phyloP scores from a whole-genome alignment of 2,329 filamentous ascomycete species.

The Boeremia exigua region DNA sequence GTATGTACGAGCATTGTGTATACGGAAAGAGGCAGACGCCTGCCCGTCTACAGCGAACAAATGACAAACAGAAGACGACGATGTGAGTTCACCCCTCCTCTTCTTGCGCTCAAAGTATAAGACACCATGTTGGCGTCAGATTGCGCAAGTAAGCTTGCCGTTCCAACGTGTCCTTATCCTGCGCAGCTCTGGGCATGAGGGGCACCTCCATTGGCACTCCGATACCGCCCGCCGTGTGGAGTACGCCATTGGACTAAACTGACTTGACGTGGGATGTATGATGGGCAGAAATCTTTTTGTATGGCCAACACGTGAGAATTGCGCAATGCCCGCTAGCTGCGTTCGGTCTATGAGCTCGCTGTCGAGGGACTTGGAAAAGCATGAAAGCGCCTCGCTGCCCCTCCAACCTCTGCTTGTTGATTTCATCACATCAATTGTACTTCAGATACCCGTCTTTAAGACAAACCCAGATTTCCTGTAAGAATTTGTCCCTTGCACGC shows the following conservation, averaged over 20 bases:
- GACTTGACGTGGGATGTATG: conserved; percentile 21
- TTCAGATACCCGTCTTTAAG: conserved; percentile 19
- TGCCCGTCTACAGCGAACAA: background rate
- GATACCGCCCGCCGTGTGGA: conserved; percentile 26
- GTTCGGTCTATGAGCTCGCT: conserved; percentile 25
- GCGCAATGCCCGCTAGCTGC: conserved; percentile 44
- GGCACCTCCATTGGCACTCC: conserved; percentile 23
- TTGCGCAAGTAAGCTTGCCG: conserved; percentile 1
- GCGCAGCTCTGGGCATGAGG: conserved; percentile 11
- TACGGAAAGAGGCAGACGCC: too few relatives aligned
- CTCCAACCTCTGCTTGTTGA: conserved; percentile 14
- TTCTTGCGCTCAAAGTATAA: background rate
- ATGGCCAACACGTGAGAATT: conserved; percentile 37
- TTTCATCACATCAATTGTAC: conserved; percentile 11
- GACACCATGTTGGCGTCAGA: conserved; percentile 5
- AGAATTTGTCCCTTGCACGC: background rate
- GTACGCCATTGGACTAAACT: conserved; percentile 28
- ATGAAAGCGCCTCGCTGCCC: conserved; percentile 23
- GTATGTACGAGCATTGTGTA: too few relatives aligned
- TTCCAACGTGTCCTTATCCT: conserved; percentile 5
- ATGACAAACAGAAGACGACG: background rate
- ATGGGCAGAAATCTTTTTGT: conserved; percentile 36
- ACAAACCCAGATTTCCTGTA: conserved; percentile 10
- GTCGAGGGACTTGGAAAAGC: conserved; percentile 31
- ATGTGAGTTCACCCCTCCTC: background rate